Base-by-base conservation (phyloP, 192 early-diverging fungal species). In the Linnemannia elongata region DNA sequence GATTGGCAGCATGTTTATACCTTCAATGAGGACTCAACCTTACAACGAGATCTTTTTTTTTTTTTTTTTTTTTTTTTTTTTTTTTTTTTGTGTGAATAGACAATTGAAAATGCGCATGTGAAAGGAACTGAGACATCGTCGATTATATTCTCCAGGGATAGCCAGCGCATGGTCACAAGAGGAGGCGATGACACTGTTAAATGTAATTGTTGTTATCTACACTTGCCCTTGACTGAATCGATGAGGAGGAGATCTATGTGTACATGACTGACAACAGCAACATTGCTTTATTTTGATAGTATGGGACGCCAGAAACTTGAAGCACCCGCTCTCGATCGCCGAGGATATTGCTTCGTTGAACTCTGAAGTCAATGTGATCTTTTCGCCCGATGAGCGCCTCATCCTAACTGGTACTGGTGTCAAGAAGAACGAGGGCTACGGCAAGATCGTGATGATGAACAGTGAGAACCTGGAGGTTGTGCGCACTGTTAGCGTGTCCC, bases 171-270 rank as follows among this genome's bases (percentile, higher is more conserved):
- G 55, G 91, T 96, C 4, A 95, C 96, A 4, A 91, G 98, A 38
- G 94, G 95, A 70, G 94, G 93, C 49, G 96, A 97, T 85, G 96
- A 96, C 75, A 95, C 95, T 8, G 93, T 99, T 36, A 98, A 98
- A 90, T 80, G 92, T 92, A 83, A 71, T 85, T 74, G 7, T 8
- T 22, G 7, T 27, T n/a, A 10, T 6, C 9, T 4, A 13, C 4
- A 66, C 3, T 1, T 63, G 15, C n/a, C 27, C 18, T 30, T 49
- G 6, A 10, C 24, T 42, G 10, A 12, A 18, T 24, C 42, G 71
- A n/a, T 10, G 20, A 44, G 39, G n/a, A 30, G 15, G 13, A 73
- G 0, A 20, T 22, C n/a, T 66, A 66, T 33, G 77, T 72, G 10
- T 63, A 8, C 47, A 35, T 0, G 4, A 27, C 74, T 44, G 24